phyloP scores from a whole-genome alignment of 805 yeast genomes.

The Nakazawaea anatomiae region DNA sequence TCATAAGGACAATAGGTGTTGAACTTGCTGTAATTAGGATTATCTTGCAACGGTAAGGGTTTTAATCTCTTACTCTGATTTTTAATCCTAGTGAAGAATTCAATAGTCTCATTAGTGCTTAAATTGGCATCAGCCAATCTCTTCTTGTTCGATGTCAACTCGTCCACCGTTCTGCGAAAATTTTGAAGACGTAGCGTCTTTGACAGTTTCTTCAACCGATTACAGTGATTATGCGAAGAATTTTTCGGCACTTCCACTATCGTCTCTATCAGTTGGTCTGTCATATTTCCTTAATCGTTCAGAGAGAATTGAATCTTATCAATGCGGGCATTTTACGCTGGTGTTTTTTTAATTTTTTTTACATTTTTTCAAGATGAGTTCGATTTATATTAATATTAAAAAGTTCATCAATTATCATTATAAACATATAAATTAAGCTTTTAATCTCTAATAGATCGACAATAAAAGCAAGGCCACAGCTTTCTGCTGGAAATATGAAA shows the following conservation, averaged over 20 bases:
- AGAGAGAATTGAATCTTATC: too few species aligned
- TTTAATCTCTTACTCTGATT: conserved; percentile 2
- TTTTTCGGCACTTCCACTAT: background rate
- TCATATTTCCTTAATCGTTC: too few species aligned
- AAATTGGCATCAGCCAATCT: conserved; percentile 7
- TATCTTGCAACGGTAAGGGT: background rate
- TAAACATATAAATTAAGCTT: too few species aligned
- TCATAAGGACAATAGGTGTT: conserved; percentile 32
- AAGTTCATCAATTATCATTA: too few species aligned
- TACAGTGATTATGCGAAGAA: background rate
- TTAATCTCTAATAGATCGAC: too few species aligned
- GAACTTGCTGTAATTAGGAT: conserved; percentile 6
- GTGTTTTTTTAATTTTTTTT: too few species aligned
- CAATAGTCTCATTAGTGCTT: conserved; percentile 8
- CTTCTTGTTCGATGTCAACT: conserved; percentile 7
- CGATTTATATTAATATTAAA: too few species aligned
- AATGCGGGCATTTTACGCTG: too few species aligned
- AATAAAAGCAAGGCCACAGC: background rate
- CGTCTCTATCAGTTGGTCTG: background rate
- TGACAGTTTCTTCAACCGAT: background rate
- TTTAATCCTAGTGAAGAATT: conserved; percentile 8
- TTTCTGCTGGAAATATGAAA: too few species aligned
- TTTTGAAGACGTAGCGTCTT: background rate
- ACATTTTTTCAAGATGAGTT: too few species aligned
- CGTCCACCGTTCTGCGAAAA: conserved; percentile 4